Base-by-base conservation (phyloP, 148 eudicot genomes). In the Amaranthus palmeri region DNA sequence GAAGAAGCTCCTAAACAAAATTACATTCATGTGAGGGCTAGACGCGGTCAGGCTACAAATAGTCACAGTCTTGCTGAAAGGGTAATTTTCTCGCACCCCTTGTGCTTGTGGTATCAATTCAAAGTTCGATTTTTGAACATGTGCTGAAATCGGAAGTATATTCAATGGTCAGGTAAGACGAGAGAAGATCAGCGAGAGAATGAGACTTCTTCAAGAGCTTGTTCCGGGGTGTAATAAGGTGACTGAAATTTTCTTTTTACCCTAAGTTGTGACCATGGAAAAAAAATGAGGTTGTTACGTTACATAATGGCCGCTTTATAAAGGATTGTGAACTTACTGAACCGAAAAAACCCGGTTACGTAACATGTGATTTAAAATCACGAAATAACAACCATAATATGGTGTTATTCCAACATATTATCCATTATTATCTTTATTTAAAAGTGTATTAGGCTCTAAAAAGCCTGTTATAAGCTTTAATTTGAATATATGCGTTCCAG, bases 181-280 rank as follows among this genome's bases (percentile, higher is more conserved):
- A 82, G 98, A 93, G 71, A 91, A 85, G 84, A 93, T 93, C 53
- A 89, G 96, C 78, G 97, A 93, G 83, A 74, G 98, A 71, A 93
- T 93, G 98, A 91, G 85, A 78, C 81, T 93, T 82, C 97, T 93
- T 74, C 98, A 93, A 84, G 98, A 93, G 74, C 91, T 93, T 65
- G 98, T 93, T 70, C 98, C 98, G 5, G 96, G 98, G 54, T 93
- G 98, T 85, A 89, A 85, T 78, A 93, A 93, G 96, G 98, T 93
- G 72, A 72, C 17, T 62, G 61, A 74, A 45, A 52, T 59, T 56
- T 7, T 65, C 42, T 54, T 53, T 53, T 17, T 58, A 17, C 4
- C 71, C 54, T 69, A 25, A 25, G 36, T 25, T 25, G 36, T 25
- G 36, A 25, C 36, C 36, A 25, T 25, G 36, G 36, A 25, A 25